Conservation (phyloP, 148 eudicot genomes). For the Vaccinium myrtillus region DNA sequence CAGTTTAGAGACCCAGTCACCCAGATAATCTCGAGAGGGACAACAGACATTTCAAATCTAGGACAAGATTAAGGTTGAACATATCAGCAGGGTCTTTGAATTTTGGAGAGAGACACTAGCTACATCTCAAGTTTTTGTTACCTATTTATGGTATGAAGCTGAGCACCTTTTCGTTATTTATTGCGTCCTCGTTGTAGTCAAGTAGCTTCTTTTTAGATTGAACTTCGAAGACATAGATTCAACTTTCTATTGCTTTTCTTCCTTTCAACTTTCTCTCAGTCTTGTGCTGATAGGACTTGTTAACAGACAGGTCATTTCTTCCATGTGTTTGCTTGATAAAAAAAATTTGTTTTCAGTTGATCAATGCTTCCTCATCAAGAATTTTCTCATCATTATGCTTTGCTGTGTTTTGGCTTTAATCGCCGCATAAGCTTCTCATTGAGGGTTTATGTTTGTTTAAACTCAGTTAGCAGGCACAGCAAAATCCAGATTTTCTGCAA, state of each 20-base stretch:
- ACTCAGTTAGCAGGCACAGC: slow-evolving; percentile 96
- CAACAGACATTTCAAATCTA: background rate
- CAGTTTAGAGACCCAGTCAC: background rate
- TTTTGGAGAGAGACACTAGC: background rate
- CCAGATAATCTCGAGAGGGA: background rate
- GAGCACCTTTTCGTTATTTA: background rate
- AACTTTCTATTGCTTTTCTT: background rate
- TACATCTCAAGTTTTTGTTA: background rate
- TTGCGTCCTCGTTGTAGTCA: background rate
- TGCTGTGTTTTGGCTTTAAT: background rate
- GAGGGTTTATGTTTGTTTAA: background rate
- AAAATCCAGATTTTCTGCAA: slow-evolving; percentile 95
- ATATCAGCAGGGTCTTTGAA: background rate
- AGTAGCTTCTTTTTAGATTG: background rate
- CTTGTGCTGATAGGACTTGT: background rate
- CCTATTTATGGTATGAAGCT: background rate
- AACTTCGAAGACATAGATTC: background rate
- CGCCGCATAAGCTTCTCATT: background rate
- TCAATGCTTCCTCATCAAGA: background rate
- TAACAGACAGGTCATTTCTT: background rate
- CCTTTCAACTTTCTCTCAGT: background rate
- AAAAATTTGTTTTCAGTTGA: background rate
- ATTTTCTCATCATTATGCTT: background rate
- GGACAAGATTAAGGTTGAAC: background rate
- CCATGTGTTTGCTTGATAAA: background rate